phyloP scores from a whole-genome alignment of 1,284 basidiomycete genomes.

The Violaceomyces palustris region DNA sequence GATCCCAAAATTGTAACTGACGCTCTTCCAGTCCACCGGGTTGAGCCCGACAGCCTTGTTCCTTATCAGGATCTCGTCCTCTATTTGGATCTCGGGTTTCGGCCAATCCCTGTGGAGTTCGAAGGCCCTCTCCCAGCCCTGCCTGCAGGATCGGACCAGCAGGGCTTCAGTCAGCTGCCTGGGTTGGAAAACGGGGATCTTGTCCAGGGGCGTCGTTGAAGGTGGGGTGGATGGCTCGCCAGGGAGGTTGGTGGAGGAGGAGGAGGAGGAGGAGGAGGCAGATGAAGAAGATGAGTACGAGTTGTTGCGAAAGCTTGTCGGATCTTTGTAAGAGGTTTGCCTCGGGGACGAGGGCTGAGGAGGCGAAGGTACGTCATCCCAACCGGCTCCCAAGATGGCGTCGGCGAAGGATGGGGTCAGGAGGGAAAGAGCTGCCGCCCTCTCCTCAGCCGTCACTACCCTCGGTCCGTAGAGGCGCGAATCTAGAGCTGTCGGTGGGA shows the following conservation, averaged over 20 bases:
- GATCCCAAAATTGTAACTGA: constrained; percentile 43
- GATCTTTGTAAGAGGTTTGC: too few species aligned
- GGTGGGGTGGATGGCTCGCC: too few species aligned
- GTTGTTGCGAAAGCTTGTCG: too few species aligned
- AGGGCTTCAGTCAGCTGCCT: constrained; percentile 11
- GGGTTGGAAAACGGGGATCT: too few species aligned
- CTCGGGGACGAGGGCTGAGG: neutral
- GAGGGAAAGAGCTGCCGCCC: constrained; percentile 15
- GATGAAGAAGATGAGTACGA: too few species aligned
- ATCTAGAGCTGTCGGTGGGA: too few species aligned
- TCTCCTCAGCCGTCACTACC: constrained; percentile 4
- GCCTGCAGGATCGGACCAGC: constrained; percentile 29
- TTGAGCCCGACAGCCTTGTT: constrained; percentile 36
- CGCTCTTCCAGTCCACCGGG: constrained; percentile 41
- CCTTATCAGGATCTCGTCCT: constrained; percentile 25
- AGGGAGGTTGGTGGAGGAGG: too few species aligned
- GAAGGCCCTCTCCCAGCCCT: constrained; percentile 42
- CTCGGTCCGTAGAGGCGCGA: too few species aligned
- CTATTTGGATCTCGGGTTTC: neutral
- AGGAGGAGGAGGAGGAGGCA: too few species aligned
- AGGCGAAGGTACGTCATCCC: constrained; percentile 9
- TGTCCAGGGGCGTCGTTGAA: too few species aligned
- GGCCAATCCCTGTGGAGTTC: constrained; percentile 28
- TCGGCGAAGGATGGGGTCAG: constrained; percentile 19
- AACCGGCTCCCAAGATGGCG: constrained; percentile 27